phyloP scores from a whole-genome alignment of 1,284 basidiomycete genomes.

The Moniliophthora roreri region DNA sequence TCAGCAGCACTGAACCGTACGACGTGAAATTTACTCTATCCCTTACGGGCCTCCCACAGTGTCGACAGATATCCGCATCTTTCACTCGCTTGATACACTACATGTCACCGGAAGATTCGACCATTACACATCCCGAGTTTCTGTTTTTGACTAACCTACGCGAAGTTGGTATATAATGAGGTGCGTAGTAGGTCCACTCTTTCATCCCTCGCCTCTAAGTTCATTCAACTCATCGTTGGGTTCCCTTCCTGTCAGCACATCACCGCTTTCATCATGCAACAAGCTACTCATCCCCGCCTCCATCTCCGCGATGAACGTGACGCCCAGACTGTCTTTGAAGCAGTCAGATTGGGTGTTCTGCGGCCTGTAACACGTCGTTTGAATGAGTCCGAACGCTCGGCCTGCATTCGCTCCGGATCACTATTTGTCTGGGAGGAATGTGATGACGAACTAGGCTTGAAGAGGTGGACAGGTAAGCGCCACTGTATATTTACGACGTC shows the following conservation, averaged over 20 bases:
- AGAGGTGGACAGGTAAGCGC: slow-evolving; percentile 49
- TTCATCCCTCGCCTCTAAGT: neutral
- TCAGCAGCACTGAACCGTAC: neutral
- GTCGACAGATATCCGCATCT: neutral
- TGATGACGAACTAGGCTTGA: slow-evolving; percentile 60
- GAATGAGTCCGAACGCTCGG: slow-evolving; percentile 57
- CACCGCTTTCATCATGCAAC: slow-evolving; percentile 11
- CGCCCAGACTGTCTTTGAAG: slow-evolving; percentile 35
- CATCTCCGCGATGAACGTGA: slow-evolving; percentile 19
- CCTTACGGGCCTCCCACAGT: neutral
- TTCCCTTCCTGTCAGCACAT: neutral
- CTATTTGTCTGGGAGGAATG: slow-evolving; percentile 69
- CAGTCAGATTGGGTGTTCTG: slow-evolving; percentile 56
- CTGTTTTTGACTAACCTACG: neutral
- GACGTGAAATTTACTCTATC: slow-evolving; percentile 3
- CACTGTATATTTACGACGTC: neutral
- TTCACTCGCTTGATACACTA: neutral
- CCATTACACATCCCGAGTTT: neutral
- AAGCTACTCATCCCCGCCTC: slow-evolving; percentile 18
- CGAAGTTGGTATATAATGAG: neutral
- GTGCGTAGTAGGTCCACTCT: no score
- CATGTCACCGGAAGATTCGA: neutral
- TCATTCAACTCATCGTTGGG: neutral
- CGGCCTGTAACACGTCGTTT: slow-evolving; percentile 50
- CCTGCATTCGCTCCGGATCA: slow-evolving; percentile 57